Evolutionary conservation across 2,329 filamentous ascomycete genomes (phyloP).

Genomic region (Cladosporium sp.): DNA sequence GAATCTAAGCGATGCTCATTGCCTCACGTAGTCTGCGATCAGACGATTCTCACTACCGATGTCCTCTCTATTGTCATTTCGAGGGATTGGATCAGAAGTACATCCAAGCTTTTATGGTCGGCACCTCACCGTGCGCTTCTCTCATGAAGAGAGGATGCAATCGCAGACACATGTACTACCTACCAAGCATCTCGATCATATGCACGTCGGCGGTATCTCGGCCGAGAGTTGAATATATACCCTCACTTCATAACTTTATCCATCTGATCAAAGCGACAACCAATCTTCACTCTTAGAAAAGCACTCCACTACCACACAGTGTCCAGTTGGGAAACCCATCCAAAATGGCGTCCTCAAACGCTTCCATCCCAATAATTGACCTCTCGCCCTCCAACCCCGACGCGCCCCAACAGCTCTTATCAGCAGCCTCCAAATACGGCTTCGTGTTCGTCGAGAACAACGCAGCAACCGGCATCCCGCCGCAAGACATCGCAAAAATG

Average conservation of each 20-base stretch:
- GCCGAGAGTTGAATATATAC: background rate
- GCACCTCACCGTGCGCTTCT: too few relatives aligned
- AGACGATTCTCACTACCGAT: background rate
- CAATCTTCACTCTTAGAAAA: background rate
- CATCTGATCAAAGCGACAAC: background rate
- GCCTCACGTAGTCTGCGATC: background rate
- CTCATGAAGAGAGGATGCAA: too few relatives aligned
- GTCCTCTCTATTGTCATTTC: too few relatives aligned
- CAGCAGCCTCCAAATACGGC: slow-evolving; percentile 74
- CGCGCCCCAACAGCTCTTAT: slow-evolving; percentile 63
- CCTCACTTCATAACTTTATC: background rate
- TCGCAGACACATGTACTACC: too few relatives aligned
- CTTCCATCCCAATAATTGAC: slow-evolving; percentile 71
- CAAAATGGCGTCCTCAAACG: background rate
- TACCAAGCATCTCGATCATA: too few relatives aligned
- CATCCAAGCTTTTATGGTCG: too few relatives aligned
- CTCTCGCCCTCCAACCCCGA: slow-evolving; percentile 56
- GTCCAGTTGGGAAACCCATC: background rate
- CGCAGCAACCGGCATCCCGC: slow-evolving; percentile 47
- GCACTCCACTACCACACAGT: background rate
- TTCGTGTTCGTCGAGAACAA: slow-evolving; percentile 82
- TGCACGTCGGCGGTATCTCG: too few relatives aligned
- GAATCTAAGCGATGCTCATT: background rate
- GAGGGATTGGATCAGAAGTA: too few relatives aligned
- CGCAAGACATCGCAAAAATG: slow-evolving; percentile 58